Conservation (phyloP, 352 stramenopile genomes). For the Thraustotheca clavata region DNA sequence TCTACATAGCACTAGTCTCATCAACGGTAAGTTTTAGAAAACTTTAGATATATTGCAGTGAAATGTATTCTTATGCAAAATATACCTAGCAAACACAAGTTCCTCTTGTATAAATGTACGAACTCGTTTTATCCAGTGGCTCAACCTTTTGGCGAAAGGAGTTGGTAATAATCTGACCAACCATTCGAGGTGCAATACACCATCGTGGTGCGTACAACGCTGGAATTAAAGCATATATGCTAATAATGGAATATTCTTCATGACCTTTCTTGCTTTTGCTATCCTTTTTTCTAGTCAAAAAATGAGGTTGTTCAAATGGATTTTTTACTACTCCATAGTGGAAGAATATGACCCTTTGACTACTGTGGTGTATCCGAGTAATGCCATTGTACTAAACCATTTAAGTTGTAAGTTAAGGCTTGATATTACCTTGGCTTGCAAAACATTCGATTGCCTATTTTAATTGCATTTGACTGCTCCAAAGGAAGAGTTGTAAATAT, state of each 20-base stretch:
- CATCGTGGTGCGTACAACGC: neutral
- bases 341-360: no score
- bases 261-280: neutral
- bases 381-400: slow-evolving; percentile 12
- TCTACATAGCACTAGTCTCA: neutral
- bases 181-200: neutral
- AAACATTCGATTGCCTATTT: slow-evolving; percentile 20
- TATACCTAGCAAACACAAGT: slow-evolving; percentile 1
- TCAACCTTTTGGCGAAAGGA: neutral
- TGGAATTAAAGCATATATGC: neutral
- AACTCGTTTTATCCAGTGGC: neutral
- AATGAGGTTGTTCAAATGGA: no score
- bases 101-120: neutral
- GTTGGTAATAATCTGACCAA: neutral
- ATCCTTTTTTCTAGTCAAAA: neutral
- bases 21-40: neutral
- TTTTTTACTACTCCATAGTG: no score
- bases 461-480: slow-evolving; percentile 14
- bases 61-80: no score
- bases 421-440: slow-evolving; percentile 17
- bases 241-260: neutral
- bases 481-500: slow-evolving; percentile 8
- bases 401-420: neutral
- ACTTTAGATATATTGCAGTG: neutral
- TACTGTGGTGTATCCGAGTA: slow-evolving; percentile 13